phyloP scores from a whole-genome alignment of 1,139 yeast genomes.

The Hansenula sp. region DNA sequence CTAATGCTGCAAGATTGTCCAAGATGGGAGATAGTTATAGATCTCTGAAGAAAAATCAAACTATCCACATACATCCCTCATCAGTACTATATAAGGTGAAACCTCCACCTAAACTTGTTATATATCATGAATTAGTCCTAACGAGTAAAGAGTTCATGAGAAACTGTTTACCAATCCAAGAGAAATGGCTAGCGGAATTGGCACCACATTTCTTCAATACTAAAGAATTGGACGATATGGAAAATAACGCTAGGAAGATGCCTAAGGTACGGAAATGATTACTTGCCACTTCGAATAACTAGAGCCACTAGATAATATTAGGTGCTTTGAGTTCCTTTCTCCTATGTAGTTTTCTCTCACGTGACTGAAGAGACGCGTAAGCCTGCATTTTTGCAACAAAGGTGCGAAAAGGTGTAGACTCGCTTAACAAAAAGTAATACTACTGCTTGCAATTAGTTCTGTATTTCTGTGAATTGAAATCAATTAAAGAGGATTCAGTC shows the following conservation, averaged over 20 bases:
- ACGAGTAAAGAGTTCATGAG: slow-evolving; percentile 91
- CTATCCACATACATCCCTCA: slow-evolving; percentile 82
- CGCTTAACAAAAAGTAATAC: no score
- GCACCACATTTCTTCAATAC: slow-evolving; percentile 55
- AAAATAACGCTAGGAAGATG: slow-evolving; percentile 12
- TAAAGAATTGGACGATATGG: slow-evolving; percentile 19
- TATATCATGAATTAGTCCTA: slow-evolving; percentile 82
- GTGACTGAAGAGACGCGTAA: neutral
- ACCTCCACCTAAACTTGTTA: slow-evolving; percentile 67
- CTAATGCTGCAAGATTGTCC: slow-evolving; percentile 69
- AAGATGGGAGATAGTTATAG: slow-evolving; percentile 70
- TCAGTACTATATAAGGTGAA: slow-evolving; percentile 55
- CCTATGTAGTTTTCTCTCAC: no score
- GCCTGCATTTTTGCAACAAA: no score
- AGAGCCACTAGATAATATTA: no score
- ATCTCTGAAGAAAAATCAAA: slow-evolving; percentile 57
- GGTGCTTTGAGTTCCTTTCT: no score
- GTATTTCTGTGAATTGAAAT: no score
- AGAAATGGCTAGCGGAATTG: slow-evolving; percentile 54
- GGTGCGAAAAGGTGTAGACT: no score
- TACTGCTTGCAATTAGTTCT: no score
- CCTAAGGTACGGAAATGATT: slow-evolving; percentile 14
- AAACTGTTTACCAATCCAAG: slow-evolving; percentile 71
- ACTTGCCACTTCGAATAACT: no score
- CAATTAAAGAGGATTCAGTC: no score